Evolutionary conservation across 148 eudicot species (phyloP).

Genomic region (Chenopodium album): DNA sequence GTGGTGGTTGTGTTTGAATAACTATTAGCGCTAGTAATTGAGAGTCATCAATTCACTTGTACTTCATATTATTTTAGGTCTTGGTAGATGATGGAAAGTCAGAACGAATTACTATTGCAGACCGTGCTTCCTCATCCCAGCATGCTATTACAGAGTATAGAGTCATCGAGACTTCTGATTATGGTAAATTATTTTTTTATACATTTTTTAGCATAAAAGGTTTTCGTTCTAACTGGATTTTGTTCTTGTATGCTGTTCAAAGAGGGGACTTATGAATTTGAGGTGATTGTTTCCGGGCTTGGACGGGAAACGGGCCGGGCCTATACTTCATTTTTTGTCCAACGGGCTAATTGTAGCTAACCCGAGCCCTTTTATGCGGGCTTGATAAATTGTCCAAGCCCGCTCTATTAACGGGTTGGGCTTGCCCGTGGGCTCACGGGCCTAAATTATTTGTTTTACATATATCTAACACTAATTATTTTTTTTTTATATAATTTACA

Average conservation of each 20-base stretch:
- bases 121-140: conserved; percentile 51
- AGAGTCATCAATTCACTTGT: conserved; percentile 1
- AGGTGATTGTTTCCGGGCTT: too few species aligned
- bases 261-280: background rate
- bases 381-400: too few species aligned
- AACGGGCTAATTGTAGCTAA: too few species aligned
- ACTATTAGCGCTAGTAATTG: background rate
- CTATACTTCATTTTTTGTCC: too few species aligned
- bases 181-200: conserved; percentile 37
- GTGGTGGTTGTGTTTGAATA: background rate
- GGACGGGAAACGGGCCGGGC: too few species aligned
- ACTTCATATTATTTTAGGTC: conserved; percentile 46
- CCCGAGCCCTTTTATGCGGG: too few species aligned
- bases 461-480: too few species aligned
- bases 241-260: background rate
- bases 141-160: conserved; percentile 86
- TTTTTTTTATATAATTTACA: too few species aligned
- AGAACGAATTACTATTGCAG: conserved; percentile 67
- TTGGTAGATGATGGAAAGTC: conserved; percentile 84
- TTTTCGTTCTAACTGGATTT: background rate
- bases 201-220: background rate
- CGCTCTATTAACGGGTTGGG: too few species aligned
- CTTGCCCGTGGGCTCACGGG: too few species aligned
- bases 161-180: conserved; percentile 57
- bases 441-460: too few species aligned